Percentiles rank a stretch among this genome's conserved stretches.
Conservation (phyloP, 768 basidiomycete species). For the Grammothele lineata region DNA sequence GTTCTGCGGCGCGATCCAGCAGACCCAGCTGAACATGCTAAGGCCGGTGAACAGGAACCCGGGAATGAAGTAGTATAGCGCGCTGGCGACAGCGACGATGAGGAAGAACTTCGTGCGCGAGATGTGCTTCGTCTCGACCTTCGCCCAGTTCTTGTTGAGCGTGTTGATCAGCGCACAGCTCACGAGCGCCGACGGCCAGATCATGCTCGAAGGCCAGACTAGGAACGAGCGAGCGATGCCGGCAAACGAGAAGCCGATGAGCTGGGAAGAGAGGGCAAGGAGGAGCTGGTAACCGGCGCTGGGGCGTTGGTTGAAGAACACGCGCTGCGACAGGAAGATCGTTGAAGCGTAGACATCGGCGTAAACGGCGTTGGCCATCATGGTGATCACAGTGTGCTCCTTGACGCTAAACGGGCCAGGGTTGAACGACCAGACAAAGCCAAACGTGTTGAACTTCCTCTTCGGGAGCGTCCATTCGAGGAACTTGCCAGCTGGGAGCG, state of each 20-base stretch:
- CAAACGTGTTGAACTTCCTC: slow-evolving; percentile 61
- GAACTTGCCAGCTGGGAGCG: slow-evolving; percentile 69
- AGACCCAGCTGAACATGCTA: slow-evolving; percentile 85
- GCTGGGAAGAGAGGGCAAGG: slow-evolving; percentile 57
- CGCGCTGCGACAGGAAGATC: slow-evolving; percentile 57
- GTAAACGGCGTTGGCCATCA: slow-evolving; percentile 72
- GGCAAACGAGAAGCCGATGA: slow-evolving; percentile 67
- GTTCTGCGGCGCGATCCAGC: slow-evolving; percentile 86
- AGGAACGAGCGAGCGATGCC: slow-evolving; percentile 77
- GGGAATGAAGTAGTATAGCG: slow-evolving; percentile 65
- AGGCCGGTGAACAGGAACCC: slow-evolving; percentile 84
- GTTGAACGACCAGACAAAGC: slow-evolving; percentile 71
- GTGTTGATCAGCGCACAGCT: slow-evolving; percentile 85
- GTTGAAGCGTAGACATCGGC: slow-evolving; percentile 70
- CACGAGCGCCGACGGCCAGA: slow-evolving; percentile 87
- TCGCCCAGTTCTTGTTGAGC: slow-evolving; percentile 72
- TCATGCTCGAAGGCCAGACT: slow-evolving; percentile 83
- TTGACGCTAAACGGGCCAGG: slow-evolving; percentile 88
- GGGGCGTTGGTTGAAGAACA: slow-evolving; percentile 61
- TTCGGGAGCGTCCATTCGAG: slow-evolving; percentile 65
- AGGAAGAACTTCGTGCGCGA: slow-evolving; percentile 78
- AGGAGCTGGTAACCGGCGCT: slow-evolving; percentile 58
- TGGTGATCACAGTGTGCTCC: slow-evolving; percentile 81
- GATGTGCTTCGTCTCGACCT: slow-evolving; percentile 64
- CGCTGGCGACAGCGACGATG: slow-evolving; percentile 53